Base-by-base conservation (phyloP, 2,329 filamentous ascomycete genomes). In the Aspergillus proliferans region DNA sequence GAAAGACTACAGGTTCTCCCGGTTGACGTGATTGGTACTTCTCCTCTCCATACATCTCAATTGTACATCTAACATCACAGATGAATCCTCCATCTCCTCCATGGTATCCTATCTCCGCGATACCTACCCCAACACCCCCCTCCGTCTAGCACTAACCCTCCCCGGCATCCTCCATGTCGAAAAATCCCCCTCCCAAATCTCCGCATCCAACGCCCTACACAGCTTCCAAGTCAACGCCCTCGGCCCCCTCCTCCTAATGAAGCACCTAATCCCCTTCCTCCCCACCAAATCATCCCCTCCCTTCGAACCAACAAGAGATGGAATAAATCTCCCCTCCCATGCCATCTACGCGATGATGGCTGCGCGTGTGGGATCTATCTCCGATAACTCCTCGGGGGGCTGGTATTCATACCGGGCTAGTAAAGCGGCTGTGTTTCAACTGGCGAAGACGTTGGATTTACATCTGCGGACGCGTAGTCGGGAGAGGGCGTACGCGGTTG, bases 391-490 rank as follows among this genome's bases (percentile, higher is more conserved):
- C 2, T 73, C 84, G 0, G 88, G 88, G 2, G 88, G 88, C 0
- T 93, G 88, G 88, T 94, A 89, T 66, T 83, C 78, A 48, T 93
- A 93, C 67, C 83, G 88, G 12, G 81, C 85, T 6, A 85, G 81
- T 47, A 94, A 93, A 68, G 81, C 87, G 0, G 87, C 78, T 2
- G 82, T 92, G 3, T 88, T 84, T 55, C 84, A 84, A 60, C 50
- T 89, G 10, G 81, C 81, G 6, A 87, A 84, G 69, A 85, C 80
- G 6, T 83, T 89, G 52, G 88, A 93, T 64, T 76, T 86, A 24
- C 79, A 83, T 61, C 69, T 93, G 28, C 68, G 68, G 33, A 72
- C 76, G 3, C 74, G 76, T 39, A 77, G 78, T 50, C 82, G 77
- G 0, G 77, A 79, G 0, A 82, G 80, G 46, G 86, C 85, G 0